These are phyloP conservation scores for Acarospora socialis DNA, from an alignment of 2,329 filamentous ascomycete species.

Conservation along the genomic window DNA sequence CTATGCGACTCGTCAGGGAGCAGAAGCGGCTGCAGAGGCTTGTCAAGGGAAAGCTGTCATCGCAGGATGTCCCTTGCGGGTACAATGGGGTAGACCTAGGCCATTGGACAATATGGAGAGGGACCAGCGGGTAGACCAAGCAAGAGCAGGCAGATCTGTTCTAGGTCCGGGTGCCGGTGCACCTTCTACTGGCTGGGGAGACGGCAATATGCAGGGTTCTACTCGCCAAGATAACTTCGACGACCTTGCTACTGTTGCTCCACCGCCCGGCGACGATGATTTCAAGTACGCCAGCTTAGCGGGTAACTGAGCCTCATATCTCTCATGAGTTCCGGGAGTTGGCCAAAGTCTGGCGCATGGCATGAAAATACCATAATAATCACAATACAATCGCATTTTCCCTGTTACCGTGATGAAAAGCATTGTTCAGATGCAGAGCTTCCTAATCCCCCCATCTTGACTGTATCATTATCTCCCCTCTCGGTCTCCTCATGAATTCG, in stretches of 20 bases:
- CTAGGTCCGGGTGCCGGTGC: conserved; percentile 17
- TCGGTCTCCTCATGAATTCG: conserved; percentile 84
- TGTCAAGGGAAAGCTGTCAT: conserved; percentile 83
- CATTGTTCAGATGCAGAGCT: conserved; percentile 14
- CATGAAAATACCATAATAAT: too few species aligned
- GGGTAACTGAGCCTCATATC: conserved; percentile 59
- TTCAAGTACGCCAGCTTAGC: conserved; percentile 74
- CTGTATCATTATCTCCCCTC: conserved; percentile 79
- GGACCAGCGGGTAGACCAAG: conserved; percentile 68
- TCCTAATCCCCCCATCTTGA: conserved; percentile 57
- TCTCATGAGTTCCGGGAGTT: too few species aligned
- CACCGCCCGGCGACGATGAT: conserved; percentile 66
- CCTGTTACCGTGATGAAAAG: too few species aligned
- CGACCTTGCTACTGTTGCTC: conserved; percentile 41
- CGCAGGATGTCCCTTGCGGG: conserved; percentile 73
- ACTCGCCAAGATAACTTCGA: conserved; percentile 27
- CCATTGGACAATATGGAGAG: conserved; percentile 83
- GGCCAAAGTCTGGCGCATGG: too few species aligned
- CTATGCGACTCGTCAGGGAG: conserved; percentile 68
- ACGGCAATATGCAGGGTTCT: conserved; percentile 15
- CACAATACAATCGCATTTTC: too few species aligned
- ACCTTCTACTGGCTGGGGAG: conserved; percentile 19
- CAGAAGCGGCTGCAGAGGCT: conserved; percentile 70
- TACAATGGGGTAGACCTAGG: conserved; percentile 88
- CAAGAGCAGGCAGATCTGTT: conserved; percentile 53